phyloP scores from a whole-genome alignment of 805 yeast species.

The Schwanniomyces sp. region DNA sequence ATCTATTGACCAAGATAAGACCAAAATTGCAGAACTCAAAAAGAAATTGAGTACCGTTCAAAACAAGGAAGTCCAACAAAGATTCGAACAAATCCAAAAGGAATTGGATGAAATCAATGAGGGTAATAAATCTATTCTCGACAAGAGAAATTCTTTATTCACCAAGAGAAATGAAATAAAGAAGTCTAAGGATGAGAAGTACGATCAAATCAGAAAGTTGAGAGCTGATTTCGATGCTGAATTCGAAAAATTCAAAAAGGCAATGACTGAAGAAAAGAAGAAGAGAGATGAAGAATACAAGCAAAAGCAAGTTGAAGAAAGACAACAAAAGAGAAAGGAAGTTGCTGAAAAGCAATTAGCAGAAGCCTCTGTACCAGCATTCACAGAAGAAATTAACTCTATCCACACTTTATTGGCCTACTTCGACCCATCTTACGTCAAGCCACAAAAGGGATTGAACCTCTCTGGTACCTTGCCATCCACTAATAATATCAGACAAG shows the following conservation, averaged over 20 bases:
- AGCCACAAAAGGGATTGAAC: conserved; percentile 39
- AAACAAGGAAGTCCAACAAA: conserved; percentile 62
- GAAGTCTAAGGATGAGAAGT: conserved; percentile 67
- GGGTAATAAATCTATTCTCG: conserved; percentile 58
- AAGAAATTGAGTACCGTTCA: conserved; percentile 57
- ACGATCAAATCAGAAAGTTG: conserved; percentile 63
- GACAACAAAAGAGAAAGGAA: conserved; percentile 53
- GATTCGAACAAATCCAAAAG: conserved; percentile 68
- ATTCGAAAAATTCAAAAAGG: conserved; percentile 66
- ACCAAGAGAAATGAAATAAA: conserved; percentile 66
- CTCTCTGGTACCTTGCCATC: conserved; percentile 19
- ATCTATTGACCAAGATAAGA: conserved; percentile 75
- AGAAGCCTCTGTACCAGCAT: conserved; percentile 82
- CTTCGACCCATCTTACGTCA: conserved; percentile 79
- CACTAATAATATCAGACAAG: conserved; percentile 40
- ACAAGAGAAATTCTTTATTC: conserved; percentile 63
- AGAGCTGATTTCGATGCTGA: conserved; percentile 76
- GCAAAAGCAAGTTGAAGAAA: conserved; percentile 49
- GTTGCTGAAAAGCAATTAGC: conserved; percentile 65
- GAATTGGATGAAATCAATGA: conserved; percentile 66
- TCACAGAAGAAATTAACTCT: conserved; percentile 70
- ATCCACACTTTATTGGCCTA: conserved; percentile 70
- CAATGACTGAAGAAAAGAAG: conserved; percentile 66
- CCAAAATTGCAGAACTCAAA: conserved; percentile 74
- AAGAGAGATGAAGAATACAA: conserved; percentile 71